A percentile compares a stretch with the other conserved stretches of the same genome.
Evolutionary conservation across 2,329 filamentous ascomycete species (phyloP).

Genomic region (Botrytis medusae): DNA sequence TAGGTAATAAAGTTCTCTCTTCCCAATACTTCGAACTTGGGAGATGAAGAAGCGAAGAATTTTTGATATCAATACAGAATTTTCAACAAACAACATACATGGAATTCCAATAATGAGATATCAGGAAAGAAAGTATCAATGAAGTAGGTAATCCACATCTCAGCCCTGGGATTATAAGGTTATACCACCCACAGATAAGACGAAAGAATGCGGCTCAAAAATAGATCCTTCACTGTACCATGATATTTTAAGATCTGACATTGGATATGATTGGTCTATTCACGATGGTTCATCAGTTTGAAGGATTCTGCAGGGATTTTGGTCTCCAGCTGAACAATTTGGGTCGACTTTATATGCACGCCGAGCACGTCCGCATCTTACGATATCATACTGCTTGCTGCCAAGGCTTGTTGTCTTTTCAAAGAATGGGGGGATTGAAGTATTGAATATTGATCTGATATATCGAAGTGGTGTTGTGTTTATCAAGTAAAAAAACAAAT

Average conservation of each 20-base stretch:
- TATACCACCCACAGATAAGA: not conserved
- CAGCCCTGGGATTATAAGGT: not conserved
- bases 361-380: not conserved
- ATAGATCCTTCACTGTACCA: not conserved
- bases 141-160: not conserved
- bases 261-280: not conserved
- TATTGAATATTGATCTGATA: not conserved
- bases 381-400: not conserved
- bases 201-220: not conserved
- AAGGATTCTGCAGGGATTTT: not conserved
- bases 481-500: not conserved
- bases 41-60: not conserved
- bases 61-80: not conserved
- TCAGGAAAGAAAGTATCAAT: not conserved
- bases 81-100: not conserved
- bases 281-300: not conserved
- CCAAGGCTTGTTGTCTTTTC: not conserved
- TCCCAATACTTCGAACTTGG: not conserved
- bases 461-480: not conserved
- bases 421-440: not conserved
- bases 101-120: not conserved
- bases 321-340: not conserved
- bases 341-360: not conserved
- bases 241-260: not conserved
- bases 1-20: not conserved